phyloP scores from a whole-genome alignment of 2,329 filamentous ascomycete genomes.

The Juglanconis juglandina region DNA sequence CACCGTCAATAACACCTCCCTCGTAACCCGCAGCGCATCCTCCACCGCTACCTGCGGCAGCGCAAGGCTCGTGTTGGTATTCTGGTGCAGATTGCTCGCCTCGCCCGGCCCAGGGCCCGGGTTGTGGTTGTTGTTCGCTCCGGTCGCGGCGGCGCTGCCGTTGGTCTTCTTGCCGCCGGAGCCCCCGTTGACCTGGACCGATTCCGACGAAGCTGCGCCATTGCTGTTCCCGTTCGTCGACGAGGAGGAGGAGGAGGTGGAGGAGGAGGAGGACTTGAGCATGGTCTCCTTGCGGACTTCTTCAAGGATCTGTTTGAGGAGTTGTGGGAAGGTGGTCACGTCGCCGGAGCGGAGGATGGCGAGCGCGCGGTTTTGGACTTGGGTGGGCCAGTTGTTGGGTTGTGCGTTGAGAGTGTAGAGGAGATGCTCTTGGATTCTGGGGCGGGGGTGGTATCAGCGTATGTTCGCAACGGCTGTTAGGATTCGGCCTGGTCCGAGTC shows the following conservation, averaged over 20 bases:
- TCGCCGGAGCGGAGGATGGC: conserved; percentile 58
- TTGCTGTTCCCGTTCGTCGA: conserved; percentile 20
- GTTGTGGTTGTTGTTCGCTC: conserved; percentile 12
- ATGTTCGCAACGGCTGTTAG: neutral
- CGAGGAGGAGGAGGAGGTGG: conserved; percentile 22
- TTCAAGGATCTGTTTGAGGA: conserved; percentile 58
- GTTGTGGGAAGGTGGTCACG: conserved; percentile 56
- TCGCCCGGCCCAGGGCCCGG: conserved; percentile 20
- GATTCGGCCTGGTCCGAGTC: too few relatives aligned
- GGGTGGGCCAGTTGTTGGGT: conserved; percentile 59
- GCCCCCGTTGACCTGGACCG: conserved; percentile 25
- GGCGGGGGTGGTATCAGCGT: conserved; percentile 14
- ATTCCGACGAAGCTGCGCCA: conserved; percentile 3
- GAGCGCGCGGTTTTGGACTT: conserved; percentile 57
- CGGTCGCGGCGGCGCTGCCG: conserved; percentile 19
- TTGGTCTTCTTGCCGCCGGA: conserved; percentile 23
- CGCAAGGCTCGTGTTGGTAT: conserved; percentile 40
- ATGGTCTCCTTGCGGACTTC: conserved; percentile 54
- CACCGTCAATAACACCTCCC: conserved; percentile 55
- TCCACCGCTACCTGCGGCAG: conserved; percentile 59
- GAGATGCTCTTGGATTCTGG: conserved; percentile 62
- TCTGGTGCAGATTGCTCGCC: conserved; percentile 22
- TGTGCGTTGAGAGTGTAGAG: conserved; percentile 60
- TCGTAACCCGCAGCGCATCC: conserved; percentile 57
- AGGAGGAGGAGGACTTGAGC: conserved; percentile 22